Conservation (phyloP, 2,329 filamentous ascomycete species). For the Penicillium sp. region DNA sequence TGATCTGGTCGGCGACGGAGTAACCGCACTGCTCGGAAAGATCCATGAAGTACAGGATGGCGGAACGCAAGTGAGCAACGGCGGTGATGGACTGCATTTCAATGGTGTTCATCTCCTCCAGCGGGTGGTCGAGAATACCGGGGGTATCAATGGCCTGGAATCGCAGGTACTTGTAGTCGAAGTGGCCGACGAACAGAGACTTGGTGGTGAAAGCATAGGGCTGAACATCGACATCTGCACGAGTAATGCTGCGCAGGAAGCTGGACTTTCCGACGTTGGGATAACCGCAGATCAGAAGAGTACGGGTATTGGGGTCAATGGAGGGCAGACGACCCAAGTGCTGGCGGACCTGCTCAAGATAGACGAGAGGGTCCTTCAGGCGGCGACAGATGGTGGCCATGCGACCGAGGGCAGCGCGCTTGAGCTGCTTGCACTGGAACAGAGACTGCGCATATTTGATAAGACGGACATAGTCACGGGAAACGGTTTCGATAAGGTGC, state of each 20-base stretch:
- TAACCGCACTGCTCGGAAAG: slow-evolving; percentile 96
- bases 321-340: slow-evolving; percentile 94
- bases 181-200: slow-evolving; percentile 94
- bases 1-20: slow-evolving; percentile 86
- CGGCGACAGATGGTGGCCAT: slow-evolving; percentile 98
- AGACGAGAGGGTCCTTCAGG: slow-evolving; percentile 89
- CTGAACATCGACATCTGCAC: slow-evolving; percentile 94
- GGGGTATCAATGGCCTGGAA: slow-evolving; percentile 96
- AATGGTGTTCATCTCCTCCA: slow-evolving; percentile 99
- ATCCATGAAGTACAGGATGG: slow-evolving; percentile 98
- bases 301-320: slow-evolving; percentile 98
- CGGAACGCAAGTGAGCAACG: slow-evolving; percentile 91
- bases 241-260: slow-evolving; percentile 86
- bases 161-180: slow-evolving; percentile 90
- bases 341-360: slow-evolving; percentile 94
- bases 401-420: slow-evolving; percentile 89
- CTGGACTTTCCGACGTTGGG: slow-evolving; percentile 97
- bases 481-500: slow-evolving; percentile 92
- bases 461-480: slow-evolving; percentile 91
- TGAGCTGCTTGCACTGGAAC: slow-evolving; percentile 99
- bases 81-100: slow-evolving; percentile 99
- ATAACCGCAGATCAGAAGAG: slow-evolving; percentile 93
- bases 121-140: slow-evolving; percentile 94
- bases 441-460: slow-evolving; percentile 95
- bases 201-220: slow-evolving; percentile 99